Evolutionary conservation across 352 stramenopile genomes (phyloP), one percentile per base, ranked within the genome.

Genomic region (Phytophthora tentaculata): DNA sequence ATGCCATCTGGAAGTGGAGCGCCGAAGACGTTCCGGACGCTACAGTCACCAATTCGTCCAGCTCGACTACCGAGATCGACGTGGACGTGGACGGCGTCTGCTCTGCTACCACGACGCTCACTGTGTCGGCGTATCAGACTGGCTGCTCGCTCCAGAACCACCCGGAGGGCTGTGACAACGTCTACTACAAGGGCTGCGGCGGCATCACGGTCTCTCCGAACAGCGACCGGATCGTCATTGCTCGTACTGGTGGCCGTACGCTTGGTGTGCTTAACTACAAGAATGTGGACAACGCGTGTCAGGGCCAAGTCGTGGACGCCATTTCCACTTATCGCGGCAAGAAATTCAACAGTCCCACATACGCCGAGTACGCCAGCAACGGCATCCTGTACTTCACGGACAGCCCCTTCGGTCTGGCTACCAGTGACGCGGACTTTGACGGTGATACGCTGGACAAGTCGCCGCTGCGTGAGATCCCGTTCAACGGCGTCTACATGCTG

Each of bases 331-430:
- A 84, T 77, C 82, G 82, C 54, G 86, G 86, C 59, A 86, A 87
- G 67, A 84, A 86, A 56, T 92, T 94, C 61, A 94, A 94, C 72
- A 88, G 83, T 32, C 86, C 86, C 5, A 82, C 80, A 23, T 89
- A 87, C 61, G 81, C 77, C 14, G 84, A 90, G 73, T 94, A 86
- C 59, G 73, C 79, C 19, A 68, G 66, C 39, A 85, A 72, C 20
- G 86, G 86, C 17, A 79, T 90, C 66, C 61, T 94, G 13, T 94
- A 91, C 77, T 94, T 94, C 62, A 89, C 81, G 1, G 86, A 94
- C 70, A 91, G 82, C 53, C 86, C 86, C 5, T 92, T 94, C 45
- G 86, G 83, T 37, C 72, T 94, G 16, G 86, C 86, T 22, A 89
- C 71, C 8, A 80, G 77, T 43, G 70, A 79, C 2, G 74, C 67